Evolutionary conservation across 495 filamentous ascomycete genomes (phyloP).

Genomic region (Aeminium ludgeri): DNA sequence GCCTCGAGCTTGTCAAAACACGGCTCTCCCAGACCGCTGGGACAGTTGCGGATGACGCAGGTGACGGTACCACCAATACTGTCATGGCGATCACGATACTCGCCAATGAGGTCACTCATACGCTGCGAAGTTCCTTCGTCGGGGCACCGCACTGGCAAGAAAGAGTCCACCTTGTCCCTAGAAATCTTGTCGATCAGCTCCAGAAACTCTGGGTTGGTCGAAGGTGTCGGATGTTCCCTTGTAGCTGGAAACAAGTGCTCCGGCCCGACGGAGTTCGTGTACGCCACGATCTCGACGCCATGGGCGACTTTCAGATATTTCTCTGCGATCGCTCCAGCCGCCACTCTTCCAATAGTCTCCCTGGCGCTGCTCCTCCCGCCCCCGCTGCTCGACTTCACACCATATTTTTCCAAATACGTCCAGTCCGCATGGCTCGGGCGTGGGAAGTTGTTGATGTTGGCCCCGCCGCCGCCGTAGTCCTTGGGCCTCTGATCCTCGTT

Average conservation of each 20-base stretch:
- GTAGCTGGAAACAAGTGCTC: conserved; percentile 66
- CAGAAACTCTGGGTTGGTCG: conserved; percentile 75
- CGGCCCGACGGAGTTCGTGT: conserved; percentile 69
- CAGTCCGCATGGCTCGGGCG: conserved; percentile 89
- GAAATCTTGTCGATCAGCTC: conserved; percentile 55
- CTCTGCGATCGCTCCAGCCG: conserved; percentile 88
- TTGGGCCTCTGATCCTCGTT: conserved; percentile 91
- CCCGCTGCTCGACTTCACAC: conserved; percentile 81
- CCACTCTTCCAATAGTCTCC: conserved; percentile 89
- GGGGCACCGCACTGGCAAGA: conserved; percentile 76
- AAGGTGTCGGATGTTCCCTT: conserved; percentile 47
- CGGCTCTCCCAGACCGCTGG: conserved; percentile 80
- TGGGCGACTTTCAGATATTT: conserved; percentile 73
- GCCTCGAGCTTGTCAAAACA: conserved; percentile 96
- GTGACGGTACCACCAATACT: conserved; percentile 94
- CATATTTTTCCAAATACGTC: conserved; percentile 96
- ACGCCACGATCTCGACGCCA: conserved; percentile 80
- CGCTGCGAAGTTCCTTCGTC: conserved; percentile 40
- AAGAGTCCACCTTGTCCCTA: conserved; percentile 64
- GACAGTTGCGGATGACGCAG: conserved; percentile 84
- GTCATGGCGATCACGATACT: conserved; percentile 65
- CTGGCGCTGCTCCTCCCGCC: conserved; percentile 83
- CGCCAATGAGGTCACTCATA: conserved; percentile 70
- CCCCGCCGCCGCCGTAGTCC: conserved; percentile 58
- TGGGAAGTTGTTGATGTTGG: conserved; percentile 84